Evolutionary conservation across 2,329 filamentous ascomycete species (phyloP).

Genomic region (Cladosporium velox): DNA sequence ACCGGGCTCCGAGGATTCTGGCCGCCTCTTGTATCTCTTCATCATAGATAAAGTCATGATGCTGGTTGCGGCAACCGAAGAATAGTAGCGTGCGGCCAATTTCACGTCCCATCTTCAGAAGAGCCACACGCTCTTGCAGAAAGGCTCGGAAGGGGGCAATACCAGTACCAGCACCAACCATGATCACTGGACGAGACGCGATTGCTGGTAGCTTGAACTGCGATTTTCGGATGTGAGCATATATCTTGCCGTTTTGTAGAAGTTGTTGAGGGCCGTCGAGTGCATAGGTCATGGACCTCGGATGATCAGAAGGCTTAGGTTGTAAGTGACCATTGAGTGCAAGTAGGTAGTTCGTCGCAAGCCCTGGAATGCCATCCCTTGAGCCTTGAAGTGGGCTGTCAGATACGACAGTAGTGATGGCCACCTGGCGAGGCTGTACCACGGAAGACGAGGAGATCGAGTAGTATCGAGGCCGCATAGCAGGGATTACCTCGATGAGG

Average conservation of each 20-base stretch:
- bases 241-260: constrained; percentile 39
- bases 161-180: constrained; percentile 56
- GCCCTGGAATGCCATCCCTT: constrained; percentile 39
- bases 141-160: constrained; percentile 52
- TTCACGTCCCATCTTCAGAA: constrained; percentile 33
- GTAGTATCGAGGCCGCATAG: constrained; percentile 32
- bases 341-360: constrained; percentile 44
- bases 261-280: constrained; percentile 40
- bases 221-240: constrained; percentile 45
- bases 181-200: constrained; percentile 51
- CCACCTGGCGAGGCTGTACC: constrained; percentile 21
- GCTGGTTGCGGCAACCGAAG: constrained; percentile 48
- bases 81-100: constrained; percentile 35
- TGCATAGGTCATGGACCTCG: constrained; percentile 36
- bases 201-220: constrained; percentile 51
- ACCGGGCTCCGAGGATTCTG: constrained; percentile 20
- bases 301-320: constrained; percentile 44
- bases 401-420: constrained; percentile 65
- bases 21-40: constrained; percentile 39
- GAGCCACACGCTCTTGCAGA: constrained; percentile 38
- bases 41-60: constrained; percentile 40
- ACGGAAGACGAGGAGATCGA: constrained; percentile 32
- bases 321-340: constrained; percentile 38
- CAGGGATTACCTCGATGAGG: constrained; percentile 41
- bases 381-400: constrained; percentile 22